A percentile compares a stretch with the other conserved stretches of the same genome.
Conservation (phyloP, 2,329 filamentous ascomycete genomes). For the Stachybotrys elegans region DNA sequence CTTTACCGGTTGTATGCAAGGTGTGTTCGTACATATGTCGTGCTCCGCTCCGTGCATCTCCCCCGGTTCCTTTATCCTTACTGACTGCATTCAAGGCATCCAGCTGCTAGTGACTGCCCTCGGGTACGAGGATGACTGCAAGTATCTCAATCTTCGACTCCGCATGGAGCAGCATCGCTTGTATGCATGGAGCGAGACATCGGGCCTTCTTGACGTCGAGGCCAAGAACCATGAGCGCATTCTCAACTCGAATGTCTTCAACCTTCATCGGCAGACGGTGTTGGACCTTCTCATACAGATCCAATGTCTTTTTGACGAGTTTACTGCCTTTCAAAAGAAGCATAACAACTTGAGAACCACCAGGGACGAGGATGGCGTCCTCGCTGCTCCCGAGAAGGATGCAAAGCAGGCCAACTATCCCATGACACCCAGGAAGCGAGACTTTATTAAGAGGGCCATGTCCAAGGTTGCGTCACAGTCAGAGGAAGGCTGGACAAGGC, state of each 20-base stretch:
- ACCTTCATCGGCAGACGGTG: conserved; percentile 43
- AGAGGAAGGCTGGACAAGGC: conserved; percentile 24
- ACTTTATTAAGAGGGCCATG: conserved; percentile 42
- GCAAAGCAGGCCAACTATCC: conserved; percentile 39
- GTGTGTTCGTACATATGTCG: conserved; percentile 19
- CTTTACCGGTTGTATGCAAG: conserved; percentile 41
- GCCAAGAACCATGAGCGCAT: conserved; percentile 34
- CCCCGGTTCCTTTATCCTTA: too few species aligned
- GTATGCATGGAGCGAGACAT: conserved; percentile 45
- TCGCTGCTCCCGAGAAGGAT: conserved; percentile 36
- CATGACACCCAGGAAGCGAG: conserved; percentile 31
- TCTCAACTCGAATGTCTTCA: conserved; percentile 41
- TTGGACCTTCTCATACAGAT: conserved; percentile 43
- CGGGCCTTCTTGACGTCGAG: conserved; percentile 40
- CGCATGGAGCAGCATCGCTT: conserved; percentile 46
- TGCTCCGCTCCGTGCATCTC: too few species aligned
- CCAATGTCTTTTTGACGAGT: conserved; percentile 41
- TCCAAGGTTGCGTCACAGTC: conserved; percentile 29
- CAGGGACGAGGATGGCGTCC: conserved; percentile 26
- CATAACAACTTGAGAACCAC: conserved; percentile 30
- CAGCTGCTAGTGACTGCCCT: conserved; percentile 43
- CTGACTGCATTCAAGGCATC: conserved; percentile 26
- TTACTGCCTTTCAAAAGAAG: conserved; percentile 34
- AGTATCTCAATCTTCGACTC: conserved; percentile 41
- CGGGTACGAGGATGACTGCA: conserved; percentile 41